These are phyloP conservation scores for Lotus japonicus DNA, from an alignment of 306 rosid genomes.

Conservation along the genomic window DNA sequence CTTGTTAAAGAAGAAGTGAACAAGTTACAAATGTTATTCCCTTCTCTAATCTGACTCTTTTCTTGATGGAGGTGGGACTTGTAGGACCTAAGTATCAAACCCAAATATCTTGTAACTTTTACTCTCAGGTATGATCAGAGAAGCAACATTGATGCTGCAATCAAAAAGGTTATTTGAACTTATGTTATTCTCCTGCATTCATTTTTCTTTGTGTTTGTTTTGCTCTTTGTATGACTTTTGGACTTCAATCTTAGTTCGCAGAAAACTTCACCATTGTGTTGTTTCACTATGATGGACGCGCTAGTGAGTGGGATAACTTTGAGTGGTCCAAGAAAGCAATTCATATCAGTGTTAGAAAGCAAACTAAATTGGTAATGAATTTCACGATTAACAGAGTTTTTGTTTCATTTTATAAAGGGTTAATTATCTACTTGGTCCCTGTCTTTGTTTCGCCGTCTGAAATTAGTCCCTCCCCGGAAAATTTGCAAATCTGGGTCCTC, in stretches of 20 bases:
- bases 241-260: slow-evolving; percentile 56
- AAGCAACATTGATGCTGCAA: slow-evolving; percentile 67
- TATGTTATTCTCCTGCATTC: neutral
- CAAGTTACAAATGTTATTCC: neutral
- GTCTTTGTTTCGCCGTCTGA: too few relatives aligned
- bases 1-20: neutral
- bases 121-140: slow-evolving; percentile 71
- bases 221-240: slow-evolving; percentile 11
- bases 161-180: slow-evolving; percentile 53
- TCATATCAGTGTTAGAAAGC: slow-evolving; percentile 70
- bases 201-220: neutral
- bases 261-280: slow-evolving; percentile 72
- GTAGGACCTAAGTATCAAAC: slow-evolving; percentile 57
- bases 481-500: too few relatives aligned
- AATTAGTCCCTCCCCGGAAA: too few relatives aligned
- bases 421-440: too few relatives aligned
- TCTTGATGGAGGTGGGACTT: slow-evolving; percentile 39
- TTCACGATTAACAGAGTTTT: neutral
- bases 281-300: slow-evolving; percentile 86
- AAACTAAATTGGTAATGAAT: slow-evolving; percentile 58
- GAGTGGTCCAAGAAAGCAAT: slow-evolving; percentile 84
- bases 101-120: slow-evolving; percentile 73
- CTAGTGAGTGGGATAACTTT: slow-evolving; percentile 78
- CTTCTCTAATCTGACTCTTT: slow-evolving; percentile 34
- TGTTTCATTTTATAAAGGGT: neutral